Evolutionary conservation across 2,329 filamentous ascomycete species (phyloP), one percentile per base, ranked within the genome.

Genomic region (Pyrenochaeta sp.): DNA sequence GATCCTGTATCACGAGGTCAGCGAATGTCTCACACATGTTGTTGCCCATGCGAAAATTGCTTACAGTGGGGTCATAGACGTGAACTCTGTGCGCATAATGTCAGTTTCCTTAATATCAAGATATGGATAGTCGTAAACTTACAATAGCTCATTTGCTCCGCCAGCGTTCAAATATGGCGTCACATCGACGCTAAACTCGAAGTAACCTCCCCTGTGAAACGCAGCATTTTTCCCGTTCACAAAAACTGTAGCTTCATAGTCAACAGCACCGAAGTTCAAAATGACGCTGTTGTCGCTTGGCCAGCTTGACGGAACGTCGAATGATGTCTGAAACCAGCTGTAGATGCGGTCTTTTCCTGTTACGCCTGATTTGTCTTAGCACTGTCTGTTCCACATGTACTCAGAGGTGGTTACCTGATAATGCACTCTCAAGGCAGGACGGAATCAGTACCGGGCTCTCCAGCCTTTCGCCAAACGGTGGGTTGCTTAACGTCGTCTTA

Each of bases 51-150:
- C 4, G 17, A 17, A 14, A 10, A 5, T 37, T 18, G 20, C 35
- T 17, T 21, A 37, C 88, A 0, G 88, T 90, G 0, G 88, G 88
- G 55, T 91, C 88, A 47, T 84, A 83, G 0, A 89, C 87, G 61
- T 86, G 87, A 2, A 90, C 85, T 4, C 85, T 87, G 42, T 4
- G 11, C n/a, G 39, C 21, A 10, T 6, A 9, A 39, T 21, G 46
- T 40, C n/a, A 41, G 39, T 11, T 29, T 27, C 7, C 5, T 11
- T 18, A 9, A 27, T 27, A 9, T 21, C 35, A 4, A 37, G 35
- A 21, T 11, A 10, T 5, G 9, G 18, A 12, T 7, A 29, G n/a
- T 5, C 5, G 15, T 21, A 3, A 7, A 71, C 67, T 47, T 66
- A 86, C 81, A 27, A 27, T 27, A 89, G 67, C 49, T 83, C 80